Percentiles rank a stretch among this genome's conserved stretches.
Evolutionary conservation across 108 stramenopile species (phyloP).

Genomic region (Cyclotella distinguenda): DNA sequence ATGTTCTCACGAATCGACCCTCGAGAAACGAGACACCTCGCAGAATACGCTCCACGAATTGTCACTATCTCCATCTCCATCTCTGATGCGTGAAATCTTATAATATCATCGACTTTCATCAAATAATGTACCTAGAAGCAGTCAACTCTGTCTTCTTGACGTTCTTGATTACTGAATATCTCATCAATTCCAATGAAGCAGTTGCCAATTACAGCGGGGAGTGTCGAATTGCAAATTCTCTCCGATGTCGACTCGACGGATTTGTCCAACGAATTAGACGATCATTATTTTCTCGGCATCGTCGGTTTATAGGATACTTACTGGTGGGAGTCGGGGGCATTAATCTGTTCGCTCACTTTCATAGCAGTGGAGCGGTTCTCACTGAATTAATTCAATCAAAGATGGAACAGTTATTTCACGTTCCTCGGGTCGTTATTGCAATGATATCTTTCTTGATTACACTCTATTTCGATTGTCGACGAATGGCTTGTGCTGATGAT

Average conservation of each 20-base stretch:
- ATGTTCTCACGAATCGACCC: no score
- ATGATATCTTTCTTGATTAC: slow-evolving; percentile 56
- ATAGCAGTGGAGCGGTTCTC: slow-evolving; percentile 29
- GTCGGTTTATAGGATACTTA: background rate
- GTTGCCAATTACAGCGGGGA: no score
- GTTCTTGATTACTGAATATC: slow-evolving; percentile 72
- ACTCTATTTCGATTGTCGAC: slow-evolving; percentile 65
- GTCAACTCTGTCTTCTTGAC: slow-evolving; percentile 80
- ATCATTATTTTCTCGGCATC: slow-evolving; percentile 12
- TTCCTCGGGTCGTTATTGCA: slow-evolving; percentile 63
- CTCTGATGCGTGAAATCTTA: no score
- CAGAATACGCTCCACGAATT: no score
- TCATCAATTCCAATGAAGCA: slow-evolving; percentile 29
- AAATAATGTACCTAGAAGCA: slow-evolving; percentile 71
- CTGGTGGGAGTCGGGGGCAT: slow-evolving; percentile 35
- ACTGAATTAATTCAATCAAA: slow-evolving; percentile 24
- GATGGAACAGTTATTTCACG: slow-evolving; percentile 37
- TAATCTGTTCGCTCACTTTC: slow-evolving; percentile 62
- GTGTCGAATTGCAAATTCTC: background rate
- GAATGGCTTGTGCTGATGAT: slow-evolving; percentile 7
- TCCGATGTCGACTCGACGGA: background rate
- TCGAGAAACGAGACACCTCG: no score
- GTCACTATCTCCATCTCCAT: no score
- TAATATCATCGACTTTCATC: no score
- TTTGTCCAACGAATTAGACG: background rate